Conservation (phyloP, 805 yeast species). For the Cyberlindnera meyerae region DNA sequence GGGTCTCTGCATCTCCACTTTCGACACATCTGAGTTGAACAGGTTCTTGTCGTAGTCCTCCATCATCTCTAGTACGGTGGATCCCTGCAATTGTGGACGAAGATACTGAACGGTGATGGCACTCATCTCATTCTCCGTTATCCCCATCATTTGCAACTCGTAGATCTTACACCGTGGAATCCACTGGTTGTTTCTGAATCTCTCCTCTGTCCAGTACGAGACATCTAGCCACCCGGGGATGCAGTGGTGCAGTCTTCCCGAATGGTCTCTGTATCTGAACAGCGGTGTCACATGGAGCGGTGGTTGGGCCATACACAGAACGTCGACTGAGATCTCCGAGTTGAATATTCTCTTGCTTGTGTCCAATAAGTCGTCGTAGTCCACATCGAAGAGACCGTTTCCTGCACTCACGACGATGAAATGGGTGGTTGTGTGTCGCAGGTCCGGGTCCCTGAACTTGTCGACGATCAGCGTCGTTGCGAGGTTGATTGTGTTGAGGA, state of each 20-base stretch:
- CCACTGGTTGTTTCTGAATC: conserved; percentile 56
- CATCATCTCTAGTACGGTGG: conserved; percentile 56
- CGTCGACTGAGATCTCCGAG: conserved; percentile 82
- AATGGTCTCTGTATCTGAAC: conserved; percentile 60
- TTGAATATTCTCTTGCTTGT: conserved; percentile 73
- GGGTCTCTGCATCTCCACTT: conserved; percentile 8
- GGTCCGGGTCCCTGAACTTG: conserved; percentile 77
- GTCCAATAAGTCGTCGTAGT: conserved; percentile 64
- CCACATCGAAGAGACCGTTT: conserved; percentile 89
- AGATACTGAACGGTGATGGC: conserved; percentile 63
- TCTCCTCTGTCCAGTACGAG: conserved; percentile 72
- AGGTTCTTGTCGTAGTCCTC: conserved; percentile 58
- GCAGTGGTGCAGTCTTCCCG: conserved; percentile 55
- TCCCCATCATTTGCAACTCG: conserved; percentile 97
- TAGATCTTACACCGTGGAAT: conserved; percentile 92
- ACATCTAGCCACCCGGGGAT: conserved; percentile 96
- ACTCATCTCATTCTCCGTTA: conserved; percentile 84
- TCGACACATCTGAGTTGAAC: conserved; percentile 31
- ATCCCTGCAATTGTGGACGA: conserved; percentile 27
- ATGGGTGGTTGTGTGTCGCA: conserved; percentile 88
- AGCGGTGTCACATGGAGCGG: conserved; percentile 92
- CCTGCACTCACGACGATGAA: conserved; percentile 87
- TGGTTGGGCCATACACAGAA: conserved; percentile 82
- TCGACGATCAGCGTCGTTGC: conserved; percentile 75
- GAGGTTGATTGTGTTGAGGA: conserved; percentile 80